A percentile compares a stretch with the other conserved stretches of the same genome.
Evolutionary conservation across 805 yeast genomes (phyloP).

Genomic region (Priceomyces medius): DNA sequence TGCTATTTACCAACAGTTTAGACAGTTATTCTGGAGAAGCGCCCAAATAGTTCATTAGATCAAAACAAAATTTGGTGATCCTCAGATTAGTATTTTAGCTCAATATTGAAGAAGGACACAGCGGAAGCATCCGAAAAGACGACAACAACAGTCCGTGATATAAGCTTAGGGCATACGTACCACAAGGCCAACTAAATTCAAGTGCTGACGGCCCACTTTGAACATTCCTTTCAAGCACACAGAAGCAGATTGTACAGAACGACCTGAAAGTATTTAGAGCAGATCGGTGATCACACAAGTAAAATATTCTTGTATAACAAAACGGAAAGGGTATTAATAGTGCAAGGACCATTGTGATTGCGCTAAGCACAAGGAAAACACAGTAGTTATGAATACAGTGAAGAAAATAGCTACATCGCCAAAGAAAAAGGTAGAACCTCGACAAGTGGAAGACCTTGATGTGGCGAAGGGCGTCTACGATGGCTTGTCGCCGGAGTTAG

Average conservation of each 20-base stretch:
- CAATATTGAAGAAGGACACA: too few relatives aligned
- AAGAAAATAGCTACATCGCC: slow-evolving; percentile 23
- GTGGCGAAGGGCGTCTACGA: slow-evolving; percentile 14
- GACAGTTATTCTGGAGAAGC: background rate
- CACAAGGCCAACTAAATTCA: too few relatives aligned
- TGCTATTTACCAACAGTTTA: background rate
- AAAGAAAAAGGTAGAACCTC: slow-evolving; percentile 7
- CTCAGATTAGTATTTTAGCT: too few relatives aligned
- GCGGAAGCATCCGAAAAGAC: too few relatives aligned
- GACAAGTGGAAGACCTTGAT: background rate
- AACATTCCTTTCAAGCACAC: background rate
- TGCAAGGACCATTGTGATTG: background rate
- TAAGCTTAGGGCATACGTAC: background rate
- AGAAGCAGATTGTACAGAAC: background rate
- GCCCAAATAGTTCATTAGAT: background rate
- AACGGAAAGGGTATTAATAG: background rate
- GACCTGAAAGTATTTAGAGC: background rate
- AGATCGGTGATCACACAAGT: background rate
- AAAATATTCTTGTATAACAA: background rate
- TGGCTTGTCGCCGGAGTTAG: slow-evolving; percentile 46
- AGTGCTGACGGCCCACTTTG: too few relatives aligned
- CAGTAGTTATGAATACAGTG: slow-evolving; percentile 9
- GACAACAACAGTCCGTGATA: background rate
- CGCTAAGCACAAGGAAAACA: background rate
- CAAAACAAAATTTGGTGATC: background rate